These are phyloP conservation scores for Starmerella powellii DNA, from an alignment of 805 yeast genomes.

Conservation along the genomic window DNA sequence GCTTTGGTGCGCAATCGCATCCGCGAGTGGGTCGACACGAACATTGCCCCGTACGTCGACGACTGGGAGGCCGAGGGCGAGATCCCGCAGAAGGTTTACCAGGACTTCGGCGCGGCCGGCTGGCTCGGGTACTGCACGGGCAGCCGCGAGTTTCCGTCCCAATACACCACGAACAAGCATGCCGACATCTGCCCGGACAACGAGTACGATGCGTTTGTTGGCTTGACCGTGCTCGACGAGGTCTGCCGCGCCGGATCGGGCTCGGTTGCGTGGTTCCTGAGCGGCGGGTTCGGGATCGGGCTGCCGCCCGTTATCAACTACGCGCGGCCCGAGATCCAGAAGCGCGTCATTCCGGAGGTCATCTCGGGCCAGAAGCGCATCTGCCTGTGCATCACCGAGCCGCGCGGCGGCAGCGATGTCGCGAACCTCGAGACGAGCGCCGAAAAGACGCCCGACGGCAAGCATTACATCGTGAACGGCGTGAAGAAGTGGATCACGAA, in stretches of 20 bases:
- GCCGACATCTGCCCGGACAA: constrained; percentile 26
- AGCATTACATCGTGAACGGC: constrained; percentile 34
- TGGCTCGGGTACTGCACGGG: constrained; percentile 31
- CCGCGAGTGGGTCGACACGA: constrained; percentile 32
- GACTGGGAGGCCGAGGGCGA: constrained; percentile 35
- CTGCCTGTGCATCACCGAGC: constrained; percentile 36
- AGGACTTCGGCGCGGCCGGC: constrained; percentile 31
- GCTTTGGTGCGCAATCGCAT: constrained; percentile 32
- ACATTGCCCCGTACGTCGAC: constrained; percentile 31
- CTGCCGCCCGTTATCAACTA: constrained; percentile 33
- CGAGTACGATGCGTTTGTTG: constrained; percentile 33
- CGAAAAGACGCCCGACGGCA: constrained; percentile 33
- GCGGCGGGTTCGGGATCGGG: constrained; percentile 35
- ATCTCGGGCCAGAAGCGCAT: constrained; percentile 33
- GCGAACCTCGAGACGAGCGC: constrained; percentile 34
- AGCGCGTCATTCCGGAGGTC: constrained; percentile 31
- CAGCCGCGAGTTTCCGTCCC: constrained; percentile 26
- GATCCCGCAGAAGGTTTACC: constrained; percentile 26
- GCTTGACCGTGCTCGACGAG: constrained; percentile 31
- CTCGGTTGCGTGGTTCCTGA: constrained; percentile 33
- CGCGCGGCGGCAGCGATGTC: constrained; percentile 36
- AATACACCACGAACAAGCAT: constrained; percentile 26
- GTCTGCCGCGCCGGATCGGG: constrained; percentile 34
- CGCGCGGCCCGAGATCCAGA: constrained; percentile 24
- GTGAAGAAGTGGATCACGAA: constrained; percentile 38